Base-by-base conservation (phyloP, 768 basidiomycete genomes). In the Psilocybe sp. region DNA sequence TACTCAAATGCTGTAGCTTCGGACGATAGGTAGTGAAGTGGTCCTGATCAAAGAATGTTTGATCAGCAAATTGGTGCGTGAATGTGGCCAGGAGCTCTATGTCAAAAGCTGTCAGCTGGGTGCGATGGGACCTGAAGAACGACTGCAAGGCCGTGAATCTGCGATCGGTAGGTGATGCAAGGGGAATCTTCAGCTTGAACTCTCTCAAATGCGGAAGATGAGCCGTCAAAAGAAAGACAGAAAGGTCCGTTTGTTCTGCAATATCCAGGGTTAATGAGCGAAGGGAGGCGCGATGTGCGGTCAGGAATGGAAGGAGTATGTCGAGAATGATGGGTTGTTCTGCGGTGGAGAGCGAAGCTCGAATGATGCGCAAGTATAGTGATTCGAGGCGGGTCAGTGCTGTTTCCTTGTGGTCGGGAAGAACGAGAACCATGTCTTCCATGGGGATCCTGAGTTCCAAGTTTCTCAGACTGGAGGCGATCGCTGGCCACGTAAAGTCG, bases 401-500 rank as follows among this genome's bases (percentile, higher is more conserved):
- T 6, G 12, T 28, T 44, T 35, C 15, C 14, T 14, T 11, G 19
- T 15, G 18, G n/a, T 40, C 14, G n/a, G 45, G 50, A 11, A 46
- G 50, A 11, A 43, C 15, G 14, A 14, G 15, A 7, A 31, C 32
- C 12, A 51, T 31, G 43, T 34, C 18, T 15, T 51, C 50, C 18
- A 51, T 14, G 18, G 45, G 45, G 7, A 51, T 28, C 31, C 31
- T 15, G 7, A 46, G 18, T 9, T 51, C 40, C 32, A 65, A 47
- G 14, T 45, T 41, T 10, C 41, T 55, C 23, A 65, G 46, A 39
- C 20, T 56, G 14, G 19, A 16, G 8, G 54, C 54, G 44, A 63
- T 63, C 5, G 60, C 51, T 19, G 36, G 20, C 63, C 63, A 63
- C n/a, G 54, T 55, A 3, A 50, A 45, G 13, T 39, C 31, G 23